Evolutionary conservation across 495 filamentous ascomycete species (phyloP).

Genomic region (Trichoderma orchidacearum): DNA sequence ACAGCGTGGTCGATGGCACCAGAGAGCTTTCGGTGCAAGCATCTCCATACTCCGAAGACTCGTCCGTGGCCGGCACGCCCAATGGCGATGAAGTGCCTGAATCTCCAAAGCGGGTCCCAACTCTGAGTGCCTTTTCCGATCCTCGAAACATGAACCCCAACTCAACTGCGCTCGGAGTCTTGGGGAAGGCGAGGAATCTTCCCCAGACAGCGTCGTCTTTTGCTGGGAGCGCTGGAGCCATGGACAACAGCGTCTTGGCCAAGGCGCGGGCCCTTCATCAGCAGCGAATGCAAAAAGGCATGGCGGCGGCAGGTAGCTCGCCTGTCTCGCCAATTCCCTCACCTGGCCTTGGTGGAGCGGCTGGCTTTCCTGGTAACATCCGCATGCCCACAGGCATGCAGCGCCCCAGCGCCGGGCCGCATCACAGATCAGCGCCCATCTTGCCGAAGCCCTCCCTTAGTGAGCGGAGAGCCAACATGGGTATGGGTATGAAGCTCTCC

Average conservation of each 20-base stretch:
- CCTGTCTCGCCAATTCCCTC: constrained; percentile 6
- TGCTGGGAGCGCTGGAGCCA: constrained; percentile 22
- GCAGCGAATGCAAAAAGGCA: constrained; percentile 15
- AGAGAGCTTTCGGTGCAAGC: constrained; percentile 12
- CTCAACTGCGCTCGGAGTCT: constrained; percentile 66
- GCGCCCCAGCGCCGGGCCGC: constrained; percentile 29
- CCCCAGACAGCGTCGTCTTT: constrained; percentile 4
- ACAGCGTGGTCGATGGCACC: constrained; percentile 20
- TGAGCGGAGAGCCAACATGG: constrained; percentile 16
- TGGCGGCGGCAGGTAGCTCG: constrained; percentile 6
- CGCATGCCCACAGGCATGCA: constrained; percentile 25
- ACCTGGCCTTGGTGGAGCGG: background rate
- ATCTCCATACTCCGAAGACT: constrained; percentile 27
- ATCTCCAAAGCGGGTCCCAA: constrained; percentile 32
- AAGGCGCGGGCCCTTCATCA: constrained; percentile 52
- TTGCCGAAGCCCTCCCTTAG: constrained; percentile 21
- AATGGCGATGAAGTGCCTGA: constrained; percentile 22
- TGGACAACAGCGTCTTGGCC: constrained; percentile 54
- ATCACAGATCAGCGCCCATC: constrained; percentile 30
- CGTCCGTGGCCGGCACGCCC: constrained; percentile 32
- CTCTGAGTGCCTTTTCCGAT: constrained; percentile 42
- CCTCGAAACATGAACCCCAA: constrained; percentile 49
- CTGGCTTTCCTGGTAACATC: constrained; percentile 11
- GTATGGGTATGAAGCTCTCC: constrained; percentile 24
- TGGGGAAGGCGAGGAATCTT: constrained; percentile 45